Percentiles rank a stretch among this genome's conserved stretches.
Conservation (phyloP, 306 rosid genomes). For the Glycine soja region DNA sequence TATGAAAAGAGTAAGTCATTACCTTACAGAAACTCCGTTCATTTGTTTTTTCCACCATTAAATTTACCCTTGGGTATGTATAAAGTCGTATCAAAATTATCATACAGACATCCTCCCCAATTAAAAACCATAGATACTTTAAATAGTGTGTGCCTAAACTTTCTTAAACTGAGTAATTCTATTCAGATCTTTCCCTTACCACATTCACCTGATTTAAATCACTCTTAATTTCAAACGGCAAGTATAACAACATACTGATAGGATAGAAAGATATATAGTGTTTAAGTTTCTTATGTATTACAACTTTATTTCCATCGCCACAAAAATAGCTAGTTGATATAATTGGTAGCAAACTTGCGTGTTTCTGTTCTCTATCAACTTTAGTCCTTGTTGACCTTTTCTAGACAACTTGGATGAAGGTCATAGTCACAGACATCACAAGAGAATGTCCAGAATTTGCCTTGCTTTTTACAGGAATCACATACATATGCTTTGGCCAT, state of each 20-base stretch:
- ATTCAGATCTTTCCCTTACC: constrained; percentile 28
- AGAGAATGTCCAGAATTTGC: constrained; percentile 91
- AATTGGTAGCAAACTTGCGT: constrained; percentile 33
- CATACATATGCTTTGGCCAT: constrained; percentile 87
- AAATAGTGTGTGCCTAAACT: constrained; percentile 11
- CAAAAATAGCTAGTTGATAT: constrained; percentile 2
- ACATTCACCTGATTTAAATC: constrained; percentile 17
- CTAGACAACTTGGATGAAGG: constrained; percentile 83
- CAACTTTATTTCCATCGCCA: constrained; percentile 30
- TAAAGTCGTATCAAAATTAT: not conserved
- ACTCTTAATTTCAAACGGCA: constrained; percentile 20
- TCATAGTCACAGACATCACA: constrained; percentile 91
- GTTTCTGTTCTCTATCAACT: constrained; percentile 38
- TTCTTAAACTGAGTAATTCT: constrained; percentile 19
- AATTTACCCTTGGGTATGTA: not conserved
- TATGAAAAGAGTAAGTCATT: no score
- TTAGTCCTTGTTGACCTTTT: constrained; percentile 51
- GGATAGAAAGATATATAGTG: constrained; percentile 5
- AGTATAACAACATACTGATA: constrained; percentile 29
- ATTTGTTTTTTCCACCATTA: not conserved
- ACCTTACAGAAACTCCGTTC: not conserved
- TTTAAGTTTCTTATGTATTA: constrained; percentile 16
- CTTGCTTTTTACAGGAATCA: constrained; percentile 76
- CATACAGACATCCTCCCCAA: not conserved
- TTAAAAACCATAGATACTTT: not conserved